Evolutionary conservation across 78 protist species (phyloP), one percentile per base, ranked within the genome.

Genomic region (Polysphondylium violaceum): DNA sequence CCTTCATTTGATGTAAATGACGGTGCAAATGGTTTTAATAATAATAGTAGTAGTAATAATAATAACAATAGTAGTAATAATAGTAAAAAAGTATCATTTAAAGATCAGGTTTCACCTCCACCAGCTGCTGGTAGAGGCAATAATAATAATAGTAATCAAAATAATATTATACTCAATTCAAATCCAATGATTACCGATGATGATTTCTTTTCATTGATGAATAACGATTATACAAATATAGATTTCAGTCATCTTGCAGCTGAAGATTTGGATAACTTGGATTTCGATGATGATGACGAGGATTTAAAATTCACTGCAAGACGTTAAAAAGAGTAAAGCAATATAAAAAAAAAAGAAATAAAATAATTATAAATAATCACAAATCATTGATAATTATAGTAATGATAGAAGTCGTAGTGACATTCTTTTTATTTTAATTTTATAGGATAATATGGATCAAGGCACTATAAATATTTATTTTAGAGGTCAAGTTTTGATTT

Each of bases 201-300:
- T 2, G 89, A 81, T 68, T 81, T 81, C 73, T 81, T 81, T 60
- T 68, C 78, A 50, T 27, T 81, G 17, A 81, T 81, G 89, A 81
- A 81, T 53, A 81, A 81, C 47, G 89, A 81, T 38, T 81, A 61
- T 68, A 50, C 89, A 55, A 81, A 81, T 67, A 68, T 81, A 3
- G 89, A 81, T 56, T 63, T 81, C 17, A 56, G 56, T 68, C 58
- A 73, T 68, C 51, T 81, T 19, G 89, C 65, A 40, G 76, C 63
- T 65, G 76, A 78, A 27, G 77, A 67, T 27, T 38, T 81, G 8
- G 89, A 81, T 21, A 77, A 68, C 25, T 55, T 81, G 77, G 40
- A 81, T 56, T 81, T 81, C 33, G 89, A 81, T 3, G 89, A 81
- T 53, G 73, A 81, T 29, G 88, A 81, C 41, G 89, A 81, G 11